Conservation (phyloP, 2,329 filamentous ascomycete genomes). For the Hymenoscyphus fraxineus region DNA sequence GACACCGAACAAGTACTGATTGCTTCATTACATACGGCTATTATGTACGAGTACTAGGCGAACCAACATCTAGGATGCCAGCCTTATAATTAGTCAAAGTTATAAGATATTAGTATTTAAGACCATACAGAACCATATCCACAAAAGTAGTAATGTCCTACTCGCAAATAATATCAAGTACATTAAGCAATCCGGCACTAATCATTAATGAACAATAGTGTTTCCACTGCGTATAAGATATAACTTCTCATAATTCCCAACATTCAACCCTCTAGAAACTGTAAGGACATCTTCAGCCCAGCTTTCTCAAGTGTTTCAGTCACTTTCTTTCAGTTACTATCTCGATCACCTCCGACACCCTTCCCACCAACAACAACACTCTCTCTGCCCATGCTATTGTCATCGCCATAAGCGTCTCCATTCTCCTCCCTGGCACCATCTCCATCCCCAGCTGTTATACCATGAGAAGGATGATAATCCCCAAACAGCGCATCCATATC, state of each 20-base stretch:
- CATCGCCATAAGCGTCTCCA: not conserved
- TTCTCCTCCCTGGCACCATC: not conserved
- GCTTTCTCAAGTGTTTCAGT: not conserved
- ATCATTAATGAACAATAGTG: too few species aligned
- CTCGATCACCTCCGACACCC: not conserved
- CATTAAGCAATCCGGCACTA: too few species aligned
- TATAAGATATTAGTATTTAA: too few species aligned
- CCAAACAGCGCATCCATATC: slow-evolving; percentile 44
- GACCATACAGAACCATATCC: too few species aligned
- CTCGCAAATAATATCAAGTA: too few species aligned
- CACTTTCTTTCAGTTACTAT: not conserved
- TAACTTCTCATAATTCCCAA: not conserved
- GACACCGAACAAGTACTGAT: too few species aligned
- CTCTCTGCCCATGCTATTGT: not conserved
- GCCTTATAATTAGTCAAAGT: too few species aligned
- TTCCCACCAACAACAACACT: not conserved
- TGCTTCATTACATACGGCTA: too few species aligned
- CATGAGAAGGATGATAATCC: slow-evolving; percentile 4
- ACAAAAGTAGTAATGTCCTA: too few species aligned
- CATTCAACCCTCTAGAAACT: not conserved
- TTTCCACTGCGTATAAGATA: not conserved
- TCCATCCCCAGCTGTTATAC: not conserved
- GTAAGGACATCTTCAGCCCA: too few species aligned
- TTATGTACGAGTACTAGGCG: too few species aligned
- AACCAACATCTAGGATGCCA: too few species aligned